Conservation (phyloP, 371 early-diverging fungal species). For the Basidiobolus heterosporus region DNA sequence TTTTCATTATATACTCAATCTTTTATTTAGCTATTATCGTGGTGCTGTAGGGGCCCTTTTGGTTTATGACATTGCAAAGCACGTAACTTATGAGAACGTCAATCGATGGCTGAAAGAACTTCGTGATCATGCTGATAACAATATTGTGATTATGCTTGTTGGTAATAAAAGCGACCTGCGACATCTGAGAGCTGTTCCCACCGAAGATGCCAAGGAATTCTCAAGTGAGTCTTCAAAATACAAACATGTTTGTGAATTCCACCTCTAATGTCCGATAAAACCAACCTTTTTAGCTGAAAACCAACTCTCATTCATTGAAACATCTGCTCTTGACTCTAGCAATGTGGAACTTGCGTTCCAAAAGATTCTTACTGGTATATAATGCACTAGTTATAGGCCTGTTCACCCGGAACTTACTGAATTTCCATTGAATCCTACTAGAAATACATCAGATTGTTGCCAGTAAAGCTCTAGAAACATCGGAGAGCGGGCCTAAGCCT, state of each 20-base stretch:
- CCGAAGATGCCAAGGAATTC: constrained; percentile 91
- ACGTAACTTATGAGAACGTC: constrained; percentile 87
- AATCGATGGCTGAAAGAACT: constrained; percentile 96
- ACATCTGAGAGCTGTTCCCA: constrained; percentile 87
- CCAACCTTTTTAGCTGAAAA: constrained; percentile 25
- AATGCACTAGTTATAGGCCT: neutral
- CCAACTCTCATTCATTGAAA: constrained; percentile 46
- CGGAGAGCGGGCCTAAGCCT: neutral
- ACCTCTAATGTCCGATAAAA: neutral
- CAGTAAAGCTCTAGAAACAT: constrained; percentile 66
- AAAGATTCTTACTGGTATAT: constrained; percentile 36
- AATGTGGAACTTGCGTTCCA: constrained; percentile 56
- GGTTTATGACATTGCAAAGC: constrained; percentile 97
- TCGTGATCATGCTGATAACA: constrained; percentile 90
- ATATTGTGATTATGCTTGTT: constrained; percentile 97
- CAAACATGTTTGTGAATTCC: neutral
- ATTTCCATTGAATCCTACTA: constrained; percentile 7
- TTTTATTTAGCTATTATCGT: constrained; percentile 77
- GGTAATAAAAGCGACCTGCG: constrained; percentile 99
- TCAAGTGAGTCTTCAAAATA: constrained; percentile 44
- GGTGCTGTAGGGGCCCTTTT: constrained; percentile 98
- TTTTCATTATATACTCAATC: too few species aligned
- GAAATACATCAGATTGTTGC: constrained; percentile 86
- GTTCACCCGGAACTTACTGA: neutral
- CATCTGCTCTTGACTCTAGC: constrained; percentile 48